phyloP scores from a whole-genome alignment of 2,329 filamentous ascomycete species.

The Fusarium verrucosum region DNA sequence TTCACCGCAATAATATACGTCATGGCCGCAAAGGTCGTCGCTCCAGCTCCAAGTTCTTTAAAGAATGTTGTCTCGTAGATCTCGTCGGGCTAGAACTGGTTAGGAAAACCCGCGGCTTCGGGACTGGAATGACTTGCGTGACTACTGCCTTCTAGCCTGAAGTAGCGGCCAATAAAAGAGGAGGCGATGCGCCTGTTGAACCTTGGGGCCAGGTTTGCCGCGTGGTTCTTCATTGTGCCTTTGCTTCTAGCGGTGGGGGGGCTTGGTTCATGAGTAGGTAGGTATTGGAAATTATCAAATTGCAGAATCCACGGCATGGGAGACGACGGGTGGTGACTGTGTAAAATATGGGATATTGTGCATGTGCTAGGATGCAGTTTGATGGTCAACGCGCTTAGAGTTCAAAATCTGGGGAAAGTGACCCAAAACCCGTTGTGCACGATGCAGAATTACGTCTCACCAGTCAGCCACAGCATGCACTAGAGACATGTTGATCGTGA shows the following conservation, averaged over 20 bases:
- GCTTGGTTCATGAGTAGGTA: too few relatives aligned
- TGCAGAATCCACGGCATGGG: too few relatives aligned
- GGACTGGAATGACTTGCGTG: slow-evolving; percentile 12
- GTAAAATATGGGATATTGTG: background rate
- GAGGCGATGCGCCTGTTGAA: slow-evolving; percentile 15
- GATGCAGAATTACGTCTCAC: background rate
- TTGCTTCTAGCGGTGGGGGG: too few relatives aligned
- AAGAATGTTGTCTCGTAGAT: slow-evolving; percentile 67
- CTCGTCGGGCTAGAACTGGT: slow-evolving; percentile 50
- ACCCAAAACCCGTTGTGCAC: too few relatives aligned
- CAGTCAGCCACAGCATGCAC: background rate
- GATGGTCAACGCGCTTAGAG: too few relatives aligned
- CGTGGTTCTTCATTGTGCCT: slow-evolving; percentile 15
- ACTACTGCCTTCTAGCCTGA: slow-evolving; percentile 29
- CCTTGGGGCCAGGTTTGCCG: background rate
- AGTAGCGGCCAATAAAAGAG: slow-evolving; percentile 24
- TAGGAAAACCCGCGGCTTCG: background rate
- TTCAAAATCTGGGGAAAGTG: too few relatives aligned
- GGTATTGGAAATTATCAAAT: too few relatives aligned
- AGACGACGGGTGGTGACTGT: background rate
- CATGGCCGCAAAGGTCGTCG: slow-evolving; percentile 59
- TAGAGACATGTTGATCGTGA: background rate
- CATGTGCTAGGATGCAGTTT: too few relatives aligned
- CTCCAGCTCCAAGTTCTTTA: slow-evolving; percentile 68
- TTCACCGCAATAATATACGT: slow-evolving; percentile 43